Base-by-base conservation (phyloP, 2,329 filamentous ascomycete genomes). In the Nigrospora oryzae region DNA sequence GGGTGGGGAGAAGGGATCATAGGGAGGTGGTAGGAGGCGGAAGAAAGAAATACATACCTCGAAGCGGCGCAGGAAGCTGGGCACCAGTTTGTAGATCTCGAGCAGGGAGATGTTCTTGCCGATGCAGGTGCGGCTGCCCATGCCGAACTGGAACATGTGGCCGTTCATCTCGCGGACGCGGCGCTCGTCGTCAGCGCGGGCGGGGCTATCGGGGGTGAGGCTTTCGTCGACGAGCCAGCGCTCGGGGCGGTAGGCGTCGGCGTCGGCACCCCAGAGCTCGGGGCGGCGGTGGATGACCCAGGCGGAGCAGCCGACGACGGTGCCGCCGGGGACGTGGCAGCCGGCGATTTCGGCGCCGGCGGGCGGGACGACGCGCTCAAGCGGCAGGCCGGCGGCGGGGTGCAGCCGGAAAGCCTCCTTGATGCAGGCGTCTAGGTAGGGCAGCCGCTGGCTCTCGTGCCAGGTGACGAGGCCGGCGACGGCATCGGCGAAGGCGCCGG, bases 361-460 rank as follows among this genome's bases (percentile, higher is more conserved):
- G 0, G 70, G 63, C 0, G 86, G 86, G 0, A 87, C 83, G 38
- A 90, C 69, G 48, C 87, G 76, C 62, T 91, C 86, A 37, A 91
- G 69, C 0, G 83, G 80, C 5, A 90, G 66, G 0, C 85, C 86
- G 0, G 83, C 75, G 0, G 86, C 84, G 0, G 87, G 86, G 59
- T 90, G 84, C 53, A 89, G 59, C 12, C 86, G 78, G 67, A 90
- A 86, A 5, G 83, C 78, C 61, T 93, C 87, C 56, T 90, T 86
- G 54, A 91, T 74, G 45, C 81, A 82, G 4, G 86, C 86, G 55
- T 89, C 84, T 6, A 93, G 77, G 59, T 90, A 93, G 0, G 79
- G 77, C 2, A 93, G 71, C 44, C 75, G 77, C 59, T 87, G 83
- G 40, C 73, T 74, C 62, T 89, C 82, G 33, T 77, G 59, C 77